Evolutionary conservation across 2,329 filamentous ascomycete genomes (phyloP).

Genomic region (Stachybotrys chlorohalonatus): DNA sequence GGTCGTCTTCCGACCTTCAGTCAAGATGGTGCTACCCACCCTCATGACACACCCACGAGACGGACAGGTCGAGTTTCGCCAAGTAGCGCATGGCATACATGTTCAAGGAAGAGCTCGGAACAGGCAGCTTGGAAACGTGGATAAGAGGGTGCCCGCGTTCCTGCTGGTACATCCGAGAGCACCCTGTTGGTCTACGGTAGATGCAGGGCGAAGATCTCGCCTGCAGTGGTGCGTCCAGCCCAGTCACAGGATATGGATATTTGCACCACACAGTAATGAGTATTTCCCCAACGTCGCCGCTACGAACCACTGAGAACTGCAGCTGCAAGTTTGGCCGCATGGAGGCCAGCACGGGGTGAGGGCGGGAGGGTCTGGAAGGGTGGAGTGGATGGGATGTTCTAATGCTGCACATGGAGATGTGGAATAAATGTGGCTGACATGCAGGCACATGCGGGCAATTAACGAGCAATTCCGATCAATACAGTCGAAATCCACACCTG

Average conservation of each 20-base stretch:
- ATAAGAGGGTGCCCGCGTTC: background rate
- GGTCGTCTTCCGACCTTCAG: background rate
- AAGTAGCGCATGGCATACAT: background rate
- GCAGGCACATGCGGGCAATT: too few species aligned
- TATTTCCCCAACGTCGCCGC: background rate
- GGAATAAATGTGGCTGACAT: too few species aligned
- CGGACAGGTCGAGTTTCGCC: background rate
- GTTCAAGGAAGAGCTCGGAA: background rate
- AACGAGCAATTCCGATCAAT: too few species aligned
- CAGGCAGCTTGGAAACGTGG: background rate
- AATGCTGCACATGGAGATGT: too few species aligned
- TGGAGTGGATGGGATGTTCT: background rate
- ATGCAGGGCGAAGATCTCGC: background rate
- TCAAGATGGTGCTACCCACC: background rate
- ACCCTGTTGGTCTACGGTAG: background rate
- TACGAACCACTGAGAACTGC: background rate
- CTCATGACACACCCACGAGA: background rate
- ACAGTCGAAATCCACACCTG: too few species aligned
- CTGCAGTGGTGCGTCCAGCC: background rate
- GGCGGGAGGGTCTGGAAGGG: background rate
- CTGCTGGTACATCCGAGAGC: background rate
- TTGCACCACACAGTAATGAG: background rate
- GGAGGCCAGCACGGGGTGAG: too few species aligned
- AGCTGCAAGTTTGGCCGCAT: background rate
- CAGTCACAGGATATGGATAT: background rate